Evolutionary conservation across 139 green algal genomes (phyloP).

Genomic region (Chlorella sorokiniana): DNA sequence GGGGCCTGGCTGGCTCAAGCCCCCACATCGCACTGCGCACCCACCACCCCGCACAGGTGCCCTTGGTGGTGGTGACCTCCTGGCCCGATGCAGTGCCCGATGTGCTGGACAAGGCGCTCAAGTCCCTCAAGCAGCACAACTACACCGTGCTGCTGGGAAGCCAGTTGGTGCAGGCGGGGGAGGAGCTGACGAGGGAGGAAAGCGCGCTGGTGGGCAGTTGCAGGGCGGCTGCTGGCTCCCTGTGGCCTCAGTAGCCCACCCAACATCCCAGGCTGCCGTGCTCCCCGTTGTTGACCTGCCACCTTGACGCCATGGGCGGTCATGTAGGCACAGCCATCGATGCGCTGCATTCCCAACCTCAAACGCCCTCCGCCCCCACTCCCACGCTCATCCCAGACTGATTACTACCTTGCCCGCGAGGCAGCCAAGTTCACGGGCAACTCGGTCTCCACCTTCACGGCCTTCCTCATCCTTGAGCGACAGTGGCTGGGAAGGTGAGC

Average conservation of each 20-base stretch:
- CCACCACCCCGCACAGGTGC: neutral
- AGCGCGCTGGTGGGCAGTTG: neutral
- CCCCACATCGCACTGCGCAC: neutral
- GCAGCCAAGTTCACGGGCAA: conserved; percentile 30
- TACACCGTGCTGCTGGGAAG: conserved; percentile 8
- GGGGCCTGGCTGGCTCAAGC: neutral
- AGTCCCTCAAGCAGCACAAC: neutral
- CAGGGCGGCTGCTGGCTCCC: no score
- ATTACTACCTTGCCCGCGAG: conserved; percentile 26
- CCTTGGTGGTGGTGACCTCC: conserved; percentile 16
- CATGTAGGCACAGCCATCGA: no score
- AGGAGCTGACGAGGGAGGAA: conserved; percentile 13
- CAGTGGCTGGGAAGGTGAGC: conserved; percentile 1
- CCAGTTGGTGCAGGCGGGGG: neutral
- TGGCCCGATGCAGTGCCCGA: conserved; percentile 14
- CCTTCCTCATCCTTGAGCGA: conserved; percentile 27
- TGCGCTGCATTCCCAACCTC: no score
- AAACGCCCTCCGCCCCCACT: neutral
- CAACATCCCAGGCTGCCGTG: neutral
- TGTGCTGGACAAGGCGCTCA: neutral
- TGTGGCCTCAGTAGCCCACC: neutral
- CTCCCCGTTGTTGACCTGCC: no score
- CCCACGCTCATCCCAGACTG: neutral
- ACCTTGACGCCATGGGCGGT: no score
- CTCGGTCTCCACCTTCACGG: conserved; percentile 32